phyloP scores from a whole-genome alignment of 495 filamentous ascomycete genomes.

The Podospora appendiculata region DNA sequence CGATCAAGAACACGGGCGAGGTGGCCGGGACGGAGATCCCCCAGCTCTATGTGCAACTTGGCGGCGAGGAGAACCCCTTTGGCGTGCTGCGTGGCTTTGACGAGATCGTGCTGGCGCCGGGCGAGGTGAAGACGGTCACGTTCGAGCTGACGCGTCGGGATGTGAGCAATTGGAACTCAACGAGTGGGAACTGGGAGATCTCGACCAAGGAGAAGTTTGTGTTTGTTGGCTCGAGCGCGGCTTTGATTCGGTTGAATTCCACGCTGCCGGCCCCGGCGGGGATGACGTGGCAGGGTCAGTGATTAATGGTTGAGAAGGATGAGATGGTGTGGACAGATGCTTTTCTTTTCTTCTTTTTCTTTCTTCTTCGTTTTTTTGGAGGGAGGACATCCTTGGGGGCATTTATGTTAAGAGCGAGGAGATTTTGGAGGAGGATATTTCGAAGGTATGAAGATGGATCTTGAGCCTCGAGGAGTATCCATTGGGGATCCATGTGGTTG shows the following conservation, averaged over 20 bases:
- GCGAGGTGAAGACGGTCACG: slow-evolving; percentile 49
- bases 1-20: slow-evolving; percentile 44
- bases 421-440: too few species aligned
- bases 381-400: too few species aligned
- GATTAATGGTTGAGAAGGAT: background rate
- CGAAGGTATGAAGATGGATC: too few species aligned
- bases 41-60: slow-evolving; percentile 52
- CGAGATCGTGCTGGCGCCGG: slow-evolving; percentile 56
- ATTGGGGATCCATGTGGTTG: too few species aligned
- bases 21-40: slow-evolving; percentile 49
- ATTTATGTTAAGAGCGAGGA: too few species aligned
- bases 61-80: slow-evolving; percentile 57
- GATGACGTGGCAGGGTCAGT: background rate
- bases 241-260: slow-evolving; percentile 7
- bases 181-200: slow-evolving; percentile 68
- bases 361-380: too few species aligned
- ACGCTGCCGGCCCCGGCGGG: slow-evolving; percentile 9
- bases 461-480: too few species aligned
- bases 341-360: too few species aligned
- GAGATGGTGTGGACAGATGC: too few species aligned
- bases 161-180: slow-evolving; percentile 69
- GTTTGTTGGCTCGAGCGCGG: slow-evolving; percentile 31
- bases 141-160: slow-evolving; percentile 73
- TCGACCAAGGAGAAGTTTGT: slow-evolving; percentile 24
- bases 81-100: slow-evolving; percentile 71